Conservation (phyloP, 345 rosid species). For the Eucalyptus virginea region DNA sequence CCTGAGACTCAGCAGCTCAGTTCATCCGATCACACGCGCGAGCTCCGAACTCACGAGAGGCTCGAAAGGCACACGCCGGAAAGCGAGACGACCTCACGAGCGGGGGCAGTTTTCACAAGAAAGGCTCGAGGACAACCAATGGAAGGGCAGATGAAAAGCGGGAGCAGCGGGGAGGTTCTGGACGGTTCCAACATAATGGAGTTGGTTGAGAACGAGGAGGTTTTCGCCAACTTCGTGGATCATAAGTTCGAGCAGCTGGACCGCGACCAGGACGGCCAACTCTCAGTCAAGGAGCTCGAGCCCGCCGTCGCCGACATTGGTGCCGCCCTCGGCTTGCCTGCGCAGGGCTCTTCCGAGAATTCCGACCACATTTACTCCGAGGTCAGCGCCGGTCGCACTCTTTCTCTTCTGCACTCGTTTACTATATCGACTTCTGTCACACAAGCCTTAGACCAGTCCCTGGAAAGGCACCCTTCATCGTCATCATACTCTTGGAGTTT, state of each 20-base stretch:
- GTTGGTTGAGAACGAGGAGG: slow-evolving; percentile 79
- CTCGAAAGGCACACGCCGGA: neutral
- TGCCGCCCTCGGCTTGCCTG: slow-evolving; percentile 85
- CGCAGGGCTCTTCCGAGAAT: slow-evolving; percentile 68
- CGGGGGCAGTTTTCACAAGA: neutral
- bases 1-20: neutral
- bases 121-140: neutral
- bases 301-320: slow-evolving; percentile 97
- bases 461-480: neutral
- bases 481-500: neutral
- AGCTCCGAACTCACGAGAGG: neutral
- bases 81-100: neutral
- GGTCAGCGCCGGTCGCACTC: slow-evolving; percentile 11
- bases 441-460: neutral
- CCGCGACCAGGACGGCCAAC: slow-evolving; percentile 65
- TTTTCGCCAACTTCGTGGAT: slow-evolving; percentile 62
- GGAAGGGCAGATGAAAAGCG: neutral
- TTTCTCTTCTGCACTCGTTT: neutral
- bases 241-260: slow-evolving; percentile 79
- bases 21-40: neutral
- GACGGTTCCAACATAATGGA: slow-evolving; percentile 90
- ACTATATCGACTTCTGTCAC: neutral
- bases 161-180: slow-evolving; percentile 13
- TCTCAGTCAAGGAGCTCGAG: slow-evolving; percentile 73
- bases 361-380: slow-evolving; percentile 84